Evolutionary conservation across 2,329 filamentous ascomycete species (phyloP), one percentile per base, ranked within the genome.

Genomic region (Metarhizium brunneum): DNA sequence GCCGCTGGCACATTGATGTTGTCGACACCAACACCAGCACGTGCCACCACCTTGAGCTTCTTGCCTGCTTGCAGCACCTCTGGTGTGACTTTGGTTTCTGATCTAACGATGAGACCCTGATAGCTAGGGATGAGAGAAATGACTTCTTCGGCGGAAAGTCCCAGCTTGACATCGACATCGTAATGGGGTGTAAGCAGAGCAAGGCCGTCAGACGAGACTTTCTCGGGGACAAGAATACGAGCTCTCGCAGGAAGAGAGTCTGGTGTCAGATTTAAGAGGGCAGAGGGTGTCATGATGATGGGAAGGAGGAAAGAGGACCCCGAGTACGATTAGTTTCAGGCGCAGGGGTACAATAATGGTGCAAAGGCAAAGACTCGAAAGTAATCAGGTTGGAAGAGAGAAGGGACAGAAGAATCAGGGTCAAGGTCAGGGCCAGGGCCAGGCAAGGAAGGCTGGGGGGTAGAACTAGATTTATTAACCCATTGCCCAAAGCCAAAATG

Each of bases 11-110:
- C 85, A 65, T 92, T 80, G 51, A 94, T 88, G 71, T 92, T 92
- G 71, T 92, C 88, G 29, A 92, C 87, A 36, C 87, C 89, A 1
- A 92, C 89, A 13, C 89, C 89, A 13, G 89, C 89, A 58, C 89
- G 78, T 2, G 88, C 89, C 25, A 94, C 87, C 8, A 92, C 88
- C 61, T 87, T 86, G 53, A 92, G 77, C 57, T 83, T 86, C 61
- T 76, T 81, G 10, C 82, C 88, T 1, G 84, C 85, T 13, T 75
- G 71, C 13, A 92, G 76, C 1, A 92, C 76, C 2, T 79, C 73
- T 0, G 85, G 79, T 0, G 86, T 92, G 57, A 92, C 88, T 65
- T 91, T 87, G 2, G 88, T 92, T 71, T 91, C 88, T 42, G 88
- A 92, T 2, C 88, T 84, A 45, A 92, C 84, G 58, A 92, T 88